Base-by-base conservation (phyloP, 1,284 basidiomycete species). In the Chiua sp. region DNA sequence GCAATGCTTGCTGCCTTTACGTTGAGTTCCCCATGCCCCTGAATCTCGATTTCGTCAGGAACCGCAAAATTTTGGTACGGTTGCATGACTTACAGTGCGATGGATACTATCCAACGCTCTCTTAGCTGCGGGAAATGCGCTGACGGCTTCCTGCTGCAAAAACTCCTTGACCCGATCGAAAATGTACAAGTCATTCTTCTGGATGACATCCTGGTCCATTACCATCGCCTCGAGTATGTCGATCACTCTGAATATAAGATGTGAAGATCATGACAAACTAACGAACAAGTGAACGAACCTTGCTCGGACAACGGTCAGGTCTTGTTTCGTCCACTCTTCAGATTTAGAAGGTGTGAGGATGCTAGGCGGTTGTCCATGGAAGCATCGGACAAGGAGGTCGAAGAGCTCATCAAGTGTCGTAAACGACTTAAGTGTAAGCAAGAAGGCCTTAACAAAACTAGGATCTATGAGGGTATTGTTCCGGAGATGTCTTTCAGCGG, bases 291-390 rank as follows among this genome's bases (percentile, higher is more conserved):
- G 42, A 35, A 75, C 86, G 50, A 68, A 96, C 95, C 96, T 86
- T 71, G 92, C 86, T 57, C 93, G 91, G 59, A 98, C 91, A 42
- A 95, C 86, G 67, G 90, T 88, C 72, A 96, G 94, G 80, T 98
- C 98, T 72, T 91, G 80, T 69, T 90, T 89, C 23, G 78, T 85
- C 98, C 98, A 99, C 86, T 57, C 30, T 10, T 88, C 84, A n/a
- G 84, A 75, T 74, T 99, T 73, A n/a, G n/a, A n/a, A 1, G 82
- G 76, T 7, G 78, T 82, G 22, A 99, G 74, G 13, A 84, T 88
- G 1, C 84, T 79, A 0, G 97, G 97, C 16, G 92, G 83, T 51
- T 86, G 78, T 47, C 97, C 90, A 67, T 85, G 85, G 78, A 96
- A 99, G 10, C 98, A 89, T 59, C 86, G 82, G 13, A 93, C 85